phyloP scores from a whole-genome alignment of 345 rosid species.

The Lagerstroemia speciosa region DNA sequence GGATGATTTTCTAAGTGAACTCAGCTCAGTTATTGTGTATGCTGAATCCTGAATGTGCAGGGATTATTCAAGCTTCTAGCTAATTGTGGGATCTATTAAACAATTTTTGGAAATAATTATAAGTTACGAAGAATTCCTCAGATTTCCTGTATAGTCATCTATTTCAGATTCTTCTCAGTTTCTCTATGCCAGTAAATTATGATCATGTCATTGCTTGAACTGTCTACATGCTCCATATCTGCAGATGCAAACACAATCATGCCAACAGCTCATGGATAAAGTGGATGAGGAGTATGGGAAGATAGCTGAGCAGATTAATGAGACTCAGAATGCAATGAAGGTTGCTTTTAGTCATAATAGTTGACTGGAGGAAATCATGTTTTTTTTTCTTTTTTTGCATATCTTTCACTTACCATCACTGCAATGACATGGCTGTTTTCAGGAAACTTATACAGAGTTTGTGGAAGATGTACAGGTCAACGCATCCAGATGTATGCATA shows the following conservation, averaged over 20 bases:
- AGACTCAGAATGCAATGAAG: conserved; percentile 35
- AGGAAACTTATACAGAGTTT: conserved; percentile 40
- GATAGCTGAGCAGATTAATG: conserved; percentile 29
- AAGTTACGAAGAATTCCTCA: not conserved
- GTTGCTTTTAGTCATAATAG: conserved; percentile 11
- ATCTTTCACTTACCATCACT: not conserved
- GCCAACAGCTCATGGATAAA: conserved; percentile 40
- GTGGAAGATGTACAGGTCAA: conserved; percentile 34
- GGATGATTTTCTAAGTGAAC: not conserved
- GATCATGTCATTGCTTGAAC: not conserved
- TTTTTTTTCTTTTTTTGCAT: not conserved
- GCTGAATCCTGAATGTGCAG: not conserved
- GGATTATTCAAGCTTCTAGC: not conserved
- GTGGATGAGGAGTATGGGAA: conserved; percentile 41
- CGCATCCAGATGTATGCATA: conserved; percentile 26
- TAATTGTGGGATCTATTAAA: not conserved
- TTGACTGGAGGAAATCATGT: not conserved
- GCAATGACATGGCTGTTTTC: conserved; percentile 5
- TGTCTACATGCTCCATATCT: conserved; percentile 1
- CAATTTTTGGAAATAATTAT: not conserved
- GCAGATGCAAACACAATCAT: conserved; percentile 39
- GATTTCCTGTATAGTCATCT: not conserved
- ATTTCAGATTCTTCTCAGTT: not conserved
- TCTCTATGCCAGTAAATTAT: not conserved
- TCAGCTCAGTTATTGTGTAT: not conserved